Base-by-base conservation (phyloP, 352 stramenopile genomes). In the Blastocystis sp. region DNA sequence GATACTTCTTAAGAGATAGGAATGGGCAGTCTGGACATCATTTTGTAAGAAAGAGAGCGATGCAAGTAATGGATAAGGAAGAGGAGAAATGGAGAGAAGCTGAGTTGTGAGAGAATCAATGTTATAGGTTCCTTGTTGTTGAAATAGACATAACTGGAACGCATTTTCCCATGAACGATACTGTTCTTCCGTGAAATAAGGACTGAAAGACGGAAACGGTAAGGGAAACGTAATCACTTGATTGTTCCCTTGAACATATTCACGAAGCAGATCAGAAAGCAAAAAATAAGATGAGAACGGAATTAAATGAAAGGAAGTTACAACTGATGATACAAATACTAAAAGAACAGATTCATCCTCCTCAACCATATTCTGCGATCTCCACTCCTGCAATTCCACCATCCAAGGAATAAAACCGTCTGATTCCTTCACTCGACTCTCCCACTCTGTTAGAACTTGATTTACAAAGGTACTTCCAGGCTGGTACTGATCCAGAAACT, bases 391-490 rank as follows among this genome's bases (percentile, higher is more conserved):
- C 7, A 81, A 27, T 13, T 40, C 6, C 22, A 27, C 27, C 37
- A 81, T 62, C 70, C 70, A 81, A 33, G 70, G 51, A 7, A 81
- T 64, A 42, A 81, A 62, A 4, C 15, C 35, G 22, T 60, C n/a
- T 5, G 70, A 44, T 51, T 64, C 51, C 15, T 19, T 7, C 0
- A 81, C 62, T 6, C 3, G 22, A 15, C 62, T 22, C 27, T 42
- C 27, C 70, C 70, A 81, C 62, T 81, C 60, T 24, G 40, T 44
- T 42, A 64, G 22, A 60, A 62, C 19, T 54, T 4, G 33, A 37
- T 30, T 27, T 54, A 56, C 5, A 33, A 62, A 64, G 27, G 27
- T 15, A 19, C 33, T 22, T 22, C 17, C 40, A n/a, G 60, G 24
- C 24, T 24, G 19, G 15, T 40, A 44, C 15, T 24, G n/a, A 33